A percentile compares a stretch with the other conserved stretches of the same genome.
These are phyloP conservation scores for Rubus parviflorus DNA, from an alignment of 306 rosid species.

Conservation along the genomic window DNA sequence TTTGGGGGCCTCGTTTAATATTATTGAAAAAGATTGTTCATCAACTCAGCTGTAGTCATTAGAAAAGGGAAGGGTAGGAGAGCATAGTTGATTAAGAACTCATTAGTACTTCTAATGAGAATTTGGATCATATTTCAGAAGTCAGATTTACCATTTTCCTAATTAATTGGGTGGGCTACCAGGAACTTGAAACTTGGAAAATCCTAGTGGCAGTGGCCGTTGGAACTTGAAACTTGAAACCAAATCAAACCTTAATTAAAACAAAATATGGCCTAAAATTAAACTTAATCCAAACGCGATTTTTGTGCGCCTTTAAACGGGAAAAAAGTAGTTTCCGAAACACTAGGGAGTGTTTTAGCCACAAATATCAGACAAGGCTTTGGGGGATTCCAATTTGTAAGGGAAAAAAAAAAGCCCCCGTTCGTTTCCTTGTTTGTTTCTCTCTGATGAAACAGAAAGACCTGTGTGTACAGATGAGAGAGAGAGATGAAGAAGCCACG, in stretches of 20 bases:
- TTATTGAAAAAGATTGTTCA: neutral
- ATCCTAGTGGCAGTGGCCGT: constrained; percentile 4
- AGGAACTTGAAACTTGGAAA: neutral
- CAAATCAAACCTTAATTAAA: neutral
- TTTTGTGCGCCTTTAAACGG: constrained; percentile 15
- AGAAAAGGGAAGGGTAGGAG: too few relatives aligned
- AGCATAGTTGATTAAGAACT: too few relatives aligned
- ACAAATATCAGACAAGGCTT: constrained; percentile 15
- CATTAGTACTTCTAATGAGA: neutral
- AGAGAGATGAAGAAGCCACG: constrained; percentile 53
- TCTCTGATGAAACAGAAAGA: neutral
- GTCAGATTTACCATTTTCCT: neutral
- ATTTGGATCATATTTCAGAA: neutral
- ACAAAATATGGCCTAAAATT: neutral
- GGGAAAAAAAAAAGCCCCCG: neutral
- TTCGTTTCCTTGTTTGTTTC: neutral
- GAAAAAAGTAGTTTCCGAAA: constrained; percentile 25
- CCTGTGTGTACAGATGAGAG: constrained; percentile 19
- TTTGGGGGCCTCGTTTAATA: neutral
- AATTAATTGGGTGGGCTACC: neutral
- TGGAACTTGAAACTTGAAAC: neutral
- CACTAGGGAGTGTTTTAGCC: constrained; percentile 14
- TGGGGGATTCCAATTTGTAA: neutral
- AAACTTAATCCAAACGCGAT: constrained; percentile 4
- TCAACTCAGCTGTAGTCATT: too few relatives aligned